A percentile compares a stretch with the other conserved stretches of the same genome.
These are phyloP conservation scores for Aspergillus clavatus DNA, from an alignment of 2,329 filamentous ascomycete genomes.

Conservation along the genomic window DNA sequence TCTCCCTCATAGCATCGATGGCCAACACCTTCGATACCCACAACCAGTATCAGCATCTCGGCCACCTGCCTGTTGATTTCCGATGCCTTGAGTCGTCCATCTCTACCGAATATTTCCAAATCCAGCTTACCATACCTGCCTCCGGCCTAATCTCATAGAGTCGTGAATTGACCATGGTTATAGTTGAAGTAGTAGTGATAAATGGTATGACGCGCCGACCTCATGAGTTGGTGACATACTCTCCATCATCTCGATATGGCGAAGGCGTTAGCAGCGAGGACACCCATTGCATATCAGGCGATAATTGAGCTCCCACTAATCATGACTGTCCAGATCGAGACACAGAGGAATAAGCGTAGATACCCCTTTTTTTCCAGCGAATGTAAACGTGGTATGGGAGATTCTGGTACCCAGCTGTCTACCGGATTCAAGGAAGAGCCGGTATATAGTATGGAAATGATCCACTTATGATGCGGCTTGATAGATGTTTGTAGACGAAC, in stretches of 20 bases:
- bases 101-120: not conserved
- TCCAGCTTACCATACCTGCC: conserved; percentile 50
- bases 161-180: conserved; percentile 95
- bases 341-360: conserved; percentile 76
- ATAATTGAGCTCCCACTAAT: conserved; percentile 49
- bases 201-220: conserved; percentile 90
- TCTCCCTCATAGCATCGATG: conserved; percentile 7
- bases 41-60: conserved; percentile 11
- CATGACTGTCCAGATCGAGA: conserved; percentile 94
- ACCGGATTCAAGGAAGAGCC: conserved; percentile 91
- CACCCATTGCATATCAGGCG: not conserved
- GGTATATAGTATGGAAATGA: conserved; percentile 91
- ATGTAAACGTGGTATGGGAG: conserved; percentile 88
- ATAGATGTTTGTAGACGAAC: conserved; percentile 73
- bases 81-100: not conserved
- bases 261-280: conserved; percentile 1
- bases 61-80: not conserved
- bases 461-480: conserved; percentile 99
- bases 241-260: conserved; percentile 63
- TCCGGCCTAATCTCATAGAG: conserved; percentile 82
- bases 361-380: conserved; percentile 88
- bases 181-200: conserved; percentile 86
- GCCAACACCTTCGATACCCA: conserved; percentile 11
- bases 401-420: conserved; percentile 81
- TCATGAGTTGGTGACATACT: conserved; percentile 80